Base-by-base conservation (phyloP, 805 yeast species). In the Starmerella apis region DNA sequence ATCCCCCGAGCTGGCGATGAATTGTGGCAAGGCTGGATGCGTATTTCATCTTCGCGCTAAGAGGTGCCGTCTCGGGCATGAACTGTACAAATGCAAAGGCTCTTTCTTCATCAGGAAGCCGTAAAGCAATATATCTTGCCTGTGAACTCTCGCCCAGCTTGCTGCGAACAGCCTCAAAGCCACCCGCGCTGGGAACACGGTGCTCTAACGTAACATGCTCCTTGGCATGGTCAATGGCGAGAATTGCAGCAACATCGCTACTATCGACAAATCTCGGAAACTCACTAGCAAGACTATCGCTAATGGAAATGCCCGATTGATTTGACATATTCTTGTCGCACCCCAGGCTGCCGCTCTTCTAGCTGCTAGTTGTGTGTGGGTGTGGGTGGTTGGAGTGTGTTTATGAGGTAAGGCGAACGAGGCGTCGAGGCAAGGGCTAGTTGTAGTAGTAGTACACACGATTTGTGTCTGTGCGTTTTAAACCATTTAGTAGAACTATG, bases 21-120 rank as follows among this genome's bases (percentile, higher is more conserved):
- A 92, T 66, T 1, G 92, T 78, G 63, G 78, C 82, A 54, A 86
- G 86, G 10, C 94, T 80, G 2, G 96, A 85, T 4, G 97, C 97
- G 64, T 88, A 92, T 44, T 92, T 71, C 96, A 92, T 92, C 65
- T 90, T 92, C 50, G 76, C 73, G 51, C 87, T 76, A 33, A 90
- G 88, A 2, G 81, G 79, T 8, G 96, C 84, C 46, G 66, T 65
- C 63, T 90, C 96, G 0, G 98, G 96, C 47, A 90, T 88, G 67
- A 74, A 88, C 19, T 92, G 79, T 42, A 87, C 75, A 59, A 90
- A 87, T 3, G 77, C 73, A 53, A 68, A 71, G n/a, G 61, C 61
- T 0, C 57, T 60, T 7, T 53, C 56, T 33, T 43, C 53, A 1
- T 50, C 45, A 3, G 51, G 51, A 3, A 53, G 46, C 39, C 71